phyloP scores from a whole-genome alignment of 805 yeast genomes.

The Cyberlindnera meyerae region DNA sequence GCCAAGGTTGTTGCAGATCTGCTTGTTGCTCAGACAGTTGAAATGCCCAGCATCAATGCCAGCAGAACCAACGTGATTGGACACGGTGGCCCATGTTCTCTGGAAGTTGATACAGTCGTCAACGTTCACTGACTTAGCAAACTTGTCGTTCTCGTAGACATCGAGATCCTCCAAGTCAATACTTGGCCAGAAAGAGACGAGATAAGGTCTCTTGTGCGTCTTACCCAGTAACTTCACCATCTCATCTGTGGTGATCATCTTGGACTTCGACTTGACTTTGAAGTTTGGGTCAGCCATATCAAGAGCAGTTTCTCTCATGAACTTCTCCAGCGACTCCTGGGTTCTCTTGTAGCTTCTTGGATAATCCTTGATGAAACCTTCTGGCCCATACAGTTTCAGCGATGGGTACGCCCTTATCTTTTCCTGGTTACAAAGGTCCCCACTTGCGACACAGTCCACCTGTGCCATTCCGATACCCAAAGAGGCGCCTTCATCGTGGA shows the following conservation, averaged over 20 bases:
- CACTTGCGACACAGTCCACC: conserved; percentile 81
- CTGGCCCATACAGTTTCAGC: conserved; percentile 63
- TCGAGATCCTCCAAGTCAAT: conserved; percentile 35
- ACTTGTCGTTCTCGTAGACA: conserved; percentile 28
- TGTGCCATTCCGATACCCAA: conserved; percentile 56
- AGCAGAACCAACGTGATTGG: conserved; percentile 39
- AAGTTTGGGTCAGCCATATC: conserved; percentile 38
- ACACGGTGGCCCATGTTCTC: conserved; percentile 52
- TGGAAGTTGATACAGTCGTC: conserved; percentile 47
- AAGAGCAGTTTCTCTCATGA: conserved; percentile 48
- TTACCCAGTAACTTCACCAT: conserved; percentile 43
- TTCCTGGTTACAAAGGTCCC: conserved; percentile 77
- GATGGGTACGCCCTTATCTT: conserved; percentile 64
- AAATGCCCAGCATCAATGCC: conserved; percentile 47
- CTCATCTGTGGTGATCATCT: conserved; percentile 34
- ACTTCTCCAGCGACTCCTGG: conserved; percentile 44
- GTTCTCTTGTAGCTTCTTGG: conserved; percentile 45
- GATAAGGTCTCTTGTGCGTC: conserved; percentile 40
- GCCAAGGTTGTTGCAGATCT: conserved; percentile 50
- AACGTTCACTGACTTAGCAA: conserved; percentile 32
- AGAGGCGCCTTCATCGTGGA: conserved; percentile 39
- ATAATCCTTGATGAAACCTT: conserved; percentile 40
- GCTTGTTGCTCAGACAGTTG: conserved; percentile 49
- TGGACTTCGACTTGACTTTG: conserved; percentile 39
- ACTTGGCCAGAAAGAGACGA: conserved; percentile 67